These are phyloP conservation scores for Begonia fuchsioides DNA, from an alignment of 306 rosid species.

Conservation along the genomic window DNA sequence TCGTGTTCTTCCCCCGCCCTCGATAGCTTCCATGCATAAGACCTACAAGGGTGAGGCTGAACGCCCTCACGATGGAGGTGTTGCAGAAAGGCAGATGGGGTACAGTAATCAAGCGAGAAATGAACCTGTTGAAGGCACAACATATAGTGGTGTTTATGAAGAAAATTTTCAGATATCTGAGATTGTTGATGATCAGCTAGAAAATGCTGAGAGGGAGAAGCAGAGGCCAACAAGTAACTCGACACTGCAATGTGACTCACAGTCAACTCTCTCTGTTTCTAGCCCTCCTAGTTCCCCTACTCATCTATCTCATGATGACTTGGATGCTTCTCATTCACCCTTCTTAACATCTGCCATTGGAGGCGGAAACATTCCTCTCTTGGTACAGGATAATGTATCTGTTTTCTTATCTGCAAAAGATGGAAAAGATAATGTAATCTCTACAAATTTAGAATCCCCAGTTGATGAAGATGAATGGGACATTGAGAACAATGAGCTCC, in stretches of 20 bases:
- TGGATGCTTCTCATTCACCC: no score
- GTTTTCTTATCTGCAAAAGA: no score
- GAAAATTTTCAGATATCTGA: slow-evolving; percentile 31
- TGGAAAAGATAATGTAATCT: no score
- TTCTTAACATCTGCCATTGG: no score
- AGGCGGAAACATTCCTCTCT: no score
- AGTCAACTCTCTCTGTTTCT: slow-evolving; percentile 90
- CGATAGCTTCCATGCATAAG: slow-evolving; percentile 45
- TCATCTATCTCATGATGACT: slow-evolving; percentile 83
- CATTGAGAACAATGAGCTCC: no score
- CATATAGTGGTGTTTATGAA: slow-evolving; percentile 20
- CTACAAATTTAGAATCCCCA: no score
- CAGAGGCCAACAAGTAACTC: slow-evolving; percentile 26
- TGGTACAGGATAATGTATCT: no score
- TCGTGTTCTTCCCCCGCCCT: slow-evolving; percentile 87
- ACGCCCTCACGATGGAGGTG: slow-evolving; percentile 34
- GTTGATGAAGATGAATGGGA: no score
- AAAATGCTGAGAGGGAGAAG: slow-evolving; percentile 32
- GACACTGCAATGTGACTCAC: slow-evolving; percentile 68
- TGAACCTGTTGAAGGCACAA: slow-evolving; percentile 32
- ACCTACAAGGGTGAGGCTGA: slow-evolving; percentile 35
- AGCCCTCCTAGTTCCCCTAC: slow-evolving; percentile 90
- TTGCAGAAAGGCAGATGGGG: slow-evolving; percentile 41
- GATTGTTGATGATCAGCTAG: slow-evolving; percentile 31
- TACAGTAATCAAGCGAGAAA: slow-evolving; percentile 33